These are phyloP conservation scores for Pinus tabuliformis DNA, from an alignment of 75 land plant genomes.

Conservation along the genomic window DNA sequence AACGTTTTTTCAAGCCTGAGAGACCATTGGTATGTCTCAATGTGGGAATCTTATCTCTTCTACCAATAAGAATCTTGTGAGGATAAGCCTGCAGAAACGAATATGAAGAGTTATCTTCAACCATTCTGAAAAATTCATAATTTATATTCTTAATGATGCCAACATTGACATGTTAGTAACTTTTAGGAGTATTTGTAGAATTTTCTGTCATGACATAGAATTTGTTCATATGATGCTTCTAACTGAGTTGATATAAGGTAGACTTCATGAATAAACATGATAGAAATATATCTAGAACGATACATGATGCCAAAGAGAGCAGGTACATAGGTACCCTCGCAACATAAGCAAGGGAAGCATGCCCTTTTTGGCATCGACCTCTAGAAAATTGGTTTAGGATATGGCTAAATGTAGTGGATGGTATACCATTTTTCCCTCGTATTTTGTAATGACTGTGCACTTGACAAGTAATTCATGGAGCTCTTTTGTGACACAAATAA, in stretches of 20 bases:
- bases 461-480: too few relatives aligned
- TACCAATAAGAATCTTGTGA: constrained; percentile 85
- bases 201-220: background rate
- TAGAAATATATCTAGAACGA: too few relatives aligned
- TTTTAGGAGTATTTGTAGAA: background rate
- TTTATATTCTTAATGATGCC: background rate
- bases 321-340: too few relatives aligned
- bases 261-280: too few relatives aligned
- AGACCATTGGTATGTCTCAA: constrained; percentile 79
- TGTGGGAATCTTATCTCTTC: constrained; percentile 76
- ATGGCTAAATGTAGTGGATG: too few relatives aligned
- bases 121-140: background rate
- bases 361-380: too few relatives aligned
- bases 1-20: constrained; percentile 78
- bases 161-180: background rate
- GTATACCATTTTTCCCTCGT: too few relatives aligned
- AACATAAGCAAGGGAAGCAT: too few relatives aligned
- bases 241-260: background rate
- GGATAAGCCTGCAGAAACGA: constrained; percentile 64
- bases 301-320: too few relatives aligned
- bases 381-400: too few relatives aligned
- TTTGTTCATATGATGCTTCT: background rate
- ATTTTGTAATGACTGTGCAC: too few relatives aligned
- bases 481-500: too few relatives aligned
- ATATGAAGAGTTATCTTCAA: constrained; percentile 3